Conservation (phyloP, 176 grass and related monocot species). For the Aegilops speltoides region DNA sequence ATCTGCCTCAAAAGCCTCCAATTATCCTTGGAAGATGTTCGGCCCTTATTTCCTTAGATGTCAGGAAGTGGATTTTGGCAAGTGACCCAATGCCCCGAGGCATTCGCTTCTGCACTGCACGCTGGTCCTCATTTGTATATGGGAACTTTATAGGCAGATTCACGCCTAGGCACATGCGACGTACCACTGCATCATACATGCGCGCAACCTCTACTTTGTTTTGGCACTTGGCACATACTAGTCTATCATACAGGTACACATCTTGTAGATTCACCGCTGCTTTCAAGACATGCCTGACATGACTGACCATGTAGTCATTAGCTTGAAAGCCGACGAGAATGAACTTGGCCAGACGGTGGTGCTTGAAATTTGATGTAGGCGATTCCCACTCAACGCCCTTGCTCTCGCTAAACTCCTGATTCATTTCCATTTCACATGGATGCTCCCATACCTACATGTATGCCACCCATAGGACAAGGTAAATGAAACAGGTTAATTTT, state of each 20-base stretch:
- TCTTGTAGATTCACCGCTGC: not conserved
- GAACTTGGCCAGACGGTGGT: not conserved
- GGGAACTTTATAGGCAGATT: too few relatives aligned
- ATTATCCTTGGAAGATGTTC: too few relatives aligned
- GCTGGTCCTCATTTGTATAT: too few relatives aligned
- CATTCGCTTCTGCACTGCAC: too few relatives aligned
- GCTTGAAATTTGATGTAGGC: not conserved
- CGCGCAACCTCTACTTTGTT: too few relatives aligned
- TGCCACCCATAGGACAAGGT: not conserved
- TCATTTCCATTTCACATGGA: not conserved
- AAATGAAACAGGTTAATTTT: not conserved
- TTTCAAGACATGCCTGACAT: not conserved
- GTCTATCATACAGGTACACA: not conserved
- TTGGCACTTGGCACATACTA: not conserved
- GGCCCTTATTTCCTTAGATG: too few relatives aligned
- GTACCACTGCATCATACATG: too few relatives aligned
- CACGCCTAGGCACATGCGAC: too few relatives aligned
- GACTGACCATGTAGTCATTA: not conserved
- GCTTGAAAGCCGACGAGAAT: not conserved
- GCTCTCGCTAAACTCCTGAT: not conserved
- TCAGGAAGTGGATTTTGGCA: too few relatives aligned
- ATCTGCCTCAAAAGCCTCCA: too few relatives aligned
- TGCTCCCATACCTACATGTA: not conserved
- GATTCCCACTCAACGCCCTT: not conserved
- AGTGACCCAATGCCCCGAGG: too few relatives aligned